Evolutionary conservation across 1,284 basidiomycete species (phyloP), one percentile per base, ranked within the genome.

Genomic region (Boletus mariae): DNA sequence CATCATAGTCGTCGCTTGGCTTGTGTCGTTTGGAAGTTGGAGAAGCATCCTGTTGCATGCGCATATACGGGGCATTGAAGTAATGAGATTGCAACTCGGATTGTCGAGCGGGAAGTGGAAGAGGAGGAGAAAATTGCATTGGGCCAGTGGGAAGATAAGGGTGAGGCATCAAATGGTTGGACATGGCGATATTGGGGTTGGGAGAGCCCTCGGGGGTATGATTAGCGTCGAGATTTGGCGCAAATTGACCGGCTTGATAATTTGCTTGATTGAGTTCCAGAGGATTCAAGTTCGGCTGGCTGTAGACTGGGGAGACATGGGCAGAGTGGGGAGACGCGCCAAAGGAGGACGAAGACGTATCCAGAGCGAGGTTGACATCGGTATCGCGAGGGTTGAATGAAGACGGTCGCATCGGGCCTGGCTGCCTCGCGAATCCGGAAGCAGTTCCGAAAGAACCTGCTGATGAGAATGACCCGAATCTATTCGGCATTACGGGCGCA

Each of bases 41-140:
- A 35, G 40, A 20, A 13, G 38, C 9, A 2, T 55, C 56, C 3
- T 47, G 59, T 4, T 51, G 50, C 4, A 47, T 23, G 23, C 28
- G 56, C n/a, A 54, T 31, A 17, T 52, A 32, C 4, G 42, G 25
- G 2, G 47, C 17, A 6, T 37, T 58, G 17, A 70, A 63, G 26
- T 68, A 69, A 11, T 60, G 66, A 3, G 66, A 48, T 46, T 65
- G 68, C 4, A 69, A 5, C 48, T 67, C 68, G 5, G 69, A 68
- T 25, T 57, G 63, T 20, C 68, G 66, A 28, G 49, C 3, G 5
- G 66, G 66, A n/a, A 56, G 69, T 13, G 59, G 61, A 44, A 66
- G 69, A 6, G 69, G 55, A 15, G 56, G 11, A 32, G 66, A 38
- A 34, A 71, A 71, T 20, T 67, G 66, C 69, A 67, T 68, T n/a